Evolutionary conservation across 139 green algal genomes (phyloP), one percentile per base, ranked within the genome.

Genomic region (Ostreobium quekettii): DNA sequence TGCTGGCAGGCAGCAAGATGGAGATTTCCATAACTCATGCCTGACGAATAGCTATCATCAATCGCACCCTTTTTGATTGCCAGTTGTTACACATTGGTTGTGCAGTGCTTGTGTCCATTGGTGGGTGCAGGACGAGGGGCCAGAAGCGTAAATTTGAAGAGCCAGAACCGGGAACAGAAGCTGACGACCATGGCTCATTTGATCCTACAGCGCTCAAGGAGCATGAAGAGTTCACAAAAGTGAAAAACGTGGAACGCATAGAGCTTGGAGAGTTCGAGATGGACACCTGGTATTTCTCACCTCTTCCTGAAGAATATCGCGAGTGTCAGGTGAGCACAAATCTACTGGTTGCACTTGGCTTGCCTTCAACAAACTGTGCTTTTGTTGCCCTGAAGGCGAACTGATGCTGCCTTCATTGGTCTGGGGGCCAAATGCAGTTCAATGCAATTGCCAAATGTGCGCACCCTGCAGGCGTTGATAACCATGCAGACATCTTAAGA

Each of bases 281-380:
- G 82, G 93, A 98, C 67, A 99, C 93, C 15, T 99, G 93, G 93
- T 99, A 99, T 86, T 99, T 97, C 76, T 95, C 84, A 8, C 93
- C 93, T 15, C 89, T 97, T 66, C 93, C 93, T 11, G 70, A 79
- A 47, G 88, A 97, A 86, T 97, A 89, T 75, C 84, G 83, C 42
- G 76, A 91, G 67, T 91, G 84, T 85, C 91, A 92, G 77, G 83
- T 84, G 64, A 15, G 26, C n/a, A n/a, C n/a, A n/a, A n/a, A n/a
- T n/a, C n/a, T n/a, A n/a, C n/a, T n/a, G n/a, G n/a, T n/a, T n/a
- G n/a, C n/a, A n/a, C n/a, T n/a, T n/a, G n/a, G n/a, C n/a, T n/a
- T n/a, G n/a, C n/a, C n/a, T n/a, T n/a, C n/a, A n/a, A n/a, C n/a
- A n/a, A n/a, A n/a, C n/a, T n/a, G n/a, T n/a, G n/a, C n/a, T n/a